phyloP scores from a whole-genome alignment of 176 grass and related monocot species.

The Ensete ventricosum region DNA sequence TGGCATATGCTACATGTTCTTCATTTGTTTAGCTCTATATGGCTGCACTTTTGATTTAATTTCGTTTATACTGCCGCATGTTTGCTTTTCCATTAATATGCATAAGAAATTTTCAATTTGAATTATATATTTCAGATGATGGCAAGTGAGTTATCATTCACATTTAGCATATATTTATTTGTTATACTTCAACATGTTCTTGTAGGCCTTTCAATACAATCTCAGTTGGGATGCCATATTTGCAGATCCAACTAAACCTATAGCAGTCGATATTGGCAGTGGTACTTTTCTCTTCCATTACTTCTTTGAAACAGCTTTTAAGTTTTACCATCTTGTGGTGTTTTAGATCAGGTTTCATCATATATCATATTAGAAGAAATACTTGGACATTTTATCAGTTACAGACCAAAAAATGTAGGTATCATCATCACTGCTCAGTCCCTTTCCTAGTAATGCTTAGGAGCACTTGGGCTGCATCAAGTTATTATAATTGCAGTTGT shows the following conservation, averaged over 20 bases:
- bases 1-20: not conserved
- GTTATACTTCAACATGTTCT: constrained; percentile 16
- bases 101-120: not conserved
- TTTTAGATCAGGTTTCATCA: not conserved
- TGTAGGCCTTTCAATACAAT: constrained; percentile 51
- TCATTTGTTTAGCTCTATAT: not conserved
- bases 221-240: constrained; percentile 65
- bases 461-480: too few relatives aligned
- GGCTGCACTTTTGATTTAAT: not conserved
- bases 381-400: not conserved
- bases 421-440: too few relatives aligned
- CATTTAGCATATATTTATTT: not conserved
- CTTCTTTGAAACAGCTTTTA: not conserved
- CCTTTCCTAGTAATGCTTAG: too few relatives aligned
- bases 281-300: constrained; percentile 36
- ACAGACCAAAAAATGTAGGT: not conserved
- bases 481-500: too few relatives aligned
- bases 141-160: not conserved
- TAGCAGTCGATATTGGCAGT: constrained; percentile 85
- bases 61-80: not conserved
- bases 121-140: not conserved
- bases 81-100: not conserved
- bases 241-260: constrained; percentile 44
- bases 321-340: not conserved
- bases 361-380: not conserved